Conservation (phyloP, 1,139 yeast species). For the Nakaseomyces nivariensis region DNA sequence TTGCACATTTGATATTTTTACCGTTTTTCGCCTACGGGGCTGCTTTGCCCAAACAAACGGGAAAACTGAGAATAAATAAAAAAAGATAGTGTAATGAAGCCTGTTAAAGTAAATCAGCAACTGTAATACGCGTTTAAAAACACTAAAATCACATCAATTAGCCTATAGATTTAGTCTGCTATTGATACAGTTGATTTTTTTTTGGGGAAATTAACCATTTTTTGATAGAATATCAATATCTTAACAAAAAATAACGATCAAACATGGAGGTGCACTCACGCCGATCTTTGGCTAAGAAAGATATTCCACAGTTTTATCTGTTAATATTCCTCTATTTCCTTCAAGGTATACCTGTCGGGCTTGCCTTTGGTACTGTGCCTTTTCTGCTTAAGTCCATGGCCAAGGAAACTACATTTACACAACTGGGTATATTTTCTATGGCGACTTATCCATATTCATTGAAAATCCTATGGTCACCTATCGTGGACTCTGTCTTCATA, state of each 20-base stretch:
- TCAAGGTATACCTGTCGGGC: slow-evolving; percentile 93
- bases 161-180: too few relatives aligned
- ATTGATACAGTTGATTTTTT: too few relatives aligned
- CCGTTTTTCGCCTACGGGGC: too few relatives aligned
- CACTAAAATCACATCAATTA: too few relatives aligned
- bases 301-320: slow-evolving; percentile 62
- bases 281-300: slow-evolving; percentile 30
- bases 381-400: slow-evolving; percentile 63
- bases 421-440: slow-evolving; percentile 80
- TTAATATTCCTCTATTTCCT: slow-evolving; percentile 65
- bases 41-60: too few relatives aligned
- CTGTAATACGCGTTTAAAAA: too few relatives aligned
- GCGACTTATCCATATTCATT: slow-evolving; percentile 93
- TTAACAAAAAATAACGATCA: neutral
- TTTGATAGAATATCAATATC: too few relatives aligned
- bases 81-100: too few relatives aligned
- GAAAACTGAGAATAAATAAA: too few relatives aligned
- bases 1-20: too few relatives aligned
- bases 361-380: slow-evolving; percentile 94
- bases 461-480: slow-evolving; percentile 89
- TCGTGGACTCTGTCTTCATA: slow-evolving; percentile 78
- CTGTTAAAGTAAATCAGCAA: too few relatives aligned
- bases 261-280: neutral
- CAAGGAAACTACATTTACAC: slow-evolving; percentile 65
- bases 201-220: too few relatives aligned